Evolutionary conservation across 2,329 filamentous ascomycete genomes (phyloP).

Genomic region (Fusarium mangiferae): DNA sequence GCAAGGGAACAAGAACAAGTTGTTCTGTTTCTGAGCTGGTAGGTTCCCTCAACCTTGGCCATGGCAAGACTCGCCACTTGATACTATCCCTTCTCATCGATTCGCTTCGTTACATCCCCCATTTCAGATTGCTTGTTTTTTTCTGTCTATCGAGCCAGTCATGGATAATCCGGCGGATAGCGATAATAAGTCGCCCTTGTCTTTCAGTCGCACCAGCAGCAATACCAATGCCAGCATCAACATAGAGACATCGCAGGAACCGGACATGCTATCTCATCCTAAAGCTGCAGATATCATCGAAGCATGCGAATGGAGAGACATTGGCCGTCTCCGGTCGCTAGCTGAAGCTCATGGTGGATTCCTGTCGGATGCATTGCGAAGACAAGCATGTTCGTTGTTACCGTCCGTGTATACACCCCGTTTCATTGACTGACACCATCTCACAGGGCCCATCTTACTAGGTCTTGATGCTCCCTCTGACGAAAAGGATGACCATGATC

Average conservation of each 20-base stretch:
- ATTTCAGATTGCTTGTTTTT: not conserved
- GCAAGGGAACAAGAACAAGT: not conserved
- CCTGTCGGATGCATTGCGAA: slow-evolving; percentile 73
- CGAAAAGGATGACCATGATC: slow-evolving; percentile 21
- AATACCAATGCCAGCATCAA: slow-evolving; percentile 20
- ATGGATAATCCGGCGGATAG: slow-evolving; percentile 18
- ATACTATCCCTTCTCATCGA: slow-evolving; percentile 10
- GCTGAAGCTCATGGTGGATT: slow-evolving; percentile 75
- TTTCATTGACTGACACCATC: slow-evolving; percentile 22
- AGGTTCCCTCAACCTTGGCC: slow-evolving; percentile 1
- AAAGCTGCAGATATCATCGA: slow-evolving; percentile 57
- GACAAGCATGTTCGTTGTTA: slow-evolving; percentile 76
- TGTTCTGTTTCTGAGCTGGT: not conserved
- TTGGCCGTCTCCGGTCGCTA: slow-evolving; percentile 64
- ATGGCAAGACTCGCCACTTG: slow-evolving; percentile 25
- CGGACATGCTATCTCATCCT: slow-evolving; percentile 22
- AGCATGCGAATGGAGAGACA: slow-evolving; percentile 69
- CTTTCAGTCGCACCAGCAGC: slow-evolving; percentile 23
- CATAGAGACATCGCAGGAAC: slow-evolving; percentile 19
- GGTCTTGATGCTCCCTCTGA: slow-evolving; percentile 47
- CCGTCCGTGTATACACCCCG: not conserved
- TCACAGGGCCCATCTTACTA: slow-evolving; percentile 71
- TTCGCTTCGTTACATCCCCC: not conserved
- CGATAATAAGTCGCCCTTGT: slow-evolving; percentile 16
- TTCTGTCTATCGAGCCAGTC: slow-evolving; percentile 15